phyloP scores from a whole-genome alignment of 2,329 filamentous ascomycete species.

The Penicillium sp. region DNA sequence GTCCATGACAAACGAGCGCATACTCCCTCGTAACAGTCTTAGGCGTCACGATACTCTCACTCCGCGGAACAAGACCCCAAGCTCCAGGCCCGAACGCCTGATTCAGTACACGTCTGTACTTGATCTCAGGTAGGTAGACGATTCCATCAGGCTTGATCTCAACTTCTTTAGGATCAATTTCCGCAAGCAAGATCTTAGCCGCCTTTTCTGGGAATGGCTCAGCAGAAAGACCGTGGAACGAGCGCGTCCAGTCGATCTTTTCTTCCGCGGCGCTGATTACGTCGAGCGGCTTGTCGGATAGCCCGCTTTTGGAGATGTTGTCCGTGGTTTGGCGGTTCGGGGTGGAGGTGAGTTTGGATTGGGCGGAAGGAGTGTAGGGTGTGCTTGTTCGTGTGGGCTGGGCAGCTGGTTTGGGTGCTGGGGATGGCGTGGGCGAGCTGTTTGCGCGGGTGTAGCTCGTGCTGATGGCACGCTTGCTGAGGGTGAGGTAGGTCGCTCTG shows the following conservation, averaged over 20 bases:
- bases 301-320: slow-evolving; percentile 41
- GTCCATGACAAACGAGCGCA: slow-evolving; percentile 80
- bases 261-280: slow-evolving; percentile 30
- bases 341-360: slow-evolving; percentile 11
- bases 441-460: slow-evolving; percentile 17
- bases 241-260: slow-evolving; percentile 77
- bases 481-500: slow-evolving; percentile 6
- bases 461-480: slow-evolving; percentile 15
- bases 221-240: slow-evolving; percentile 75
- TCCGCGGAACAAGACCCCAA: slow-evolving; percentile 88
- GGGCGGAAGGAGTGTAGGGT: slow-evolving; percentile 15
- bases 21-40: slow-evolving; percentile 87
- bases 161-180: slow-evolving; percentile 71
- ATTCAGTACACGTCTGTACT: slow-evolving; percentile 90
- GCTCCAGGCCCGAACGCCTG: slow-evolving; percentile 89
- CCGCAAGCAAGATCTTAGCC: slow-evolving; percentile 65
- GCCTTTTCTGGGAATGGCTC: slow-evolving; percentile 71
- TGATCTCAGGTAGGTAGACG: slow-evolving; percentile 95
- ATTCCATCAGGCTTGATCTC: slow-evolving; percentile 98
- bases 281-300: slow-evolving; percentile 36
- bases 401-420: not conserved
- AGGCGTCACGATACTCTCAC: slow-evolving; percentile 80
- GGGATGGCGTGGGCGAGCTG: slow-evolving; percentile 8
- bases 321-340: slow-evolving; percentile 33
- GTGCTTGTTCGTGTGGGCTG: not conserved